Evolutionary conservation across 2,329 filamentous ascomycete genomes (phyloP).

Genomic region (Dichotomopilus funicola): DNA sequence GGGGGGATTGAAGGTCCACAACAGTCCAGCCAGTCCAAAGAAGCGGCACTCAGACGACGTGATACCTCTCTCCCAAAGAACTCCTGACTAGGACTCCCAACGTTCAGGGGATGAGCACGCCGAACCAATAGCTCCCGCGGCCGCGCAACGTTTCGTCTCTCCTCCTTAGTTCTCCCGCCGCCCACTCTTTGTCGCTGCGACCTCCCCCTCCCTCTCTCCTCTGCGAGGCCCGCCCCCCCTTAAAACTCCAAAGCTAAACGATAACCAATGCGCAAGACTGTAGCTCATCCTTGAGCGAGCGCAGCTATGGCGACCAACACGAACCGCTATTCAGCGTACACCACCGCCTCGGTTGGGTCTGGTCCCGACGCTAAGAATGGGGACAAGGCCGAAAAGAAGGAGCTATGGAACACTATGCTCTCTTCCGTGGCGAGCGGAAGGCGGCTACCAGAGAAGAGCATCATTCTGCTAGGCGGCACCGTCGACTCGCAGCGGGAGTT

Average conservation of each 20-base stretch:
- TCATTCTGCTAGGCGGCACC: slow-evolving; percentile 77
- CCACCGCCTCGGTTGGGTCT: slow-evolving; percentile 45
- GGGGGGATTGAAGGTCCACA: background rate
- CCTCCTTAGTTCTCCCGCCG: no score
- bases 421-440: slow-evolving; percentile 86
- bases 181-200: no score
- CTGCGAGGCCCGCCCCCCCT: background rate
- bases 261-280: slow-evolving; percentile 9
- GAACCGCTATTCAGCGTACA: slow-evolving; percentile 55
- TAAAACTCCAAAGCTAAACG: background rate
- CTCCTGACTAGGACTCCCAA: no score
- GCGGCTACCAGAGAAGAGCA: slow-evolving; percentile 82
- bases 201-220: background rate
- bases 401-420: slow-evolving; percentile 92
- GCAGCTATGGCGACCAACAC: slow-evolving; percentile 43
- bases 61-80: background rate
- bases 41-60: no score
- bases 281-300: slow-evolving; percentile 7
- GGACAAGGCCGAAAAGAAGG: slow-evolving; percentile 63
- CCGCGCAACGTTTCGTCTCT: no score
- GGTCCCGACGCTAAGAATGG: slow-evolving; percentile 52
- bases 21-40: background rate
- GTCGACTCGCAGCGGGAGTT: slow-evolving; percentile 81
- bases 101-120: background rate
- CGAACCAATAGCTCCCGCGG: no score